A percentile compares a stretch with the other conserved stretches of the same genome.
phyloP scores from a whole-genome alignment of 83 land plant genomes.

The Diphasiastrum complanatum region DNA sequence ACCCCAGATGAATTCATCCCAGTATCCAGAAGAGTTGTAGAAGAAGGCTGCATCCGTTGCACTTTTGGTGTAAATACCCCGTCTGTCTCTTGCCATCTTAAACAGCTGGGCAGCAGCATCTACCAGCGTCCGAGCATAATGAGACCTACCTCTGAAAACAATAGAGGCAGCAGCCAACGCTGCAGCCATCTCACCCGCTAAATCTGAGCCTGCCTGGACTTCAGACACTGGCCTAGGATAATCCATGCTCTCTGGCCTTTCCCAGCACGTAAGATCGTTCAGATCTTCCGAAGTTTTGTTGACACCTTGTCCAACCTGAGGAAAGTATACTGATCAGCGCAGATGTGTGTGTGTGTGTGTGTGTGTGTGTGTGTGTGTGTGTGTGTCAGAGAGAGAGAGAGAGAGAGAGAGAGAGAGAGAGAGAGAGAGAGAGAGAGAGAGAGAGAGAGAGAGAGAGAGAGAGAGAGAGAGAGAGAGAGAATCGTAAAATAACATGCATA shows the following conservation, averaged over 20 bases:
- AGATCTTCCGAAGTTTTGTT: slow-evolving; percentile 32
- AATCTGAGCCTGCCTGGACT: slow-evolving; percentile 49
- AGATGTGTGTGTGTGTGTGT: too few species aligned
- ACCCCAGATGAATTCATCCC: slow-evolving; percentile 91
- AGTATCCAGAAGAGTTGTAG: slow-evolving; percentile 85
- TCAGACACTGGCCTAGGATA: slow-evolving; percentile 47
- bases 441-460: too few species aligned
- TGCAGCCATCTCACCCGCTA: slow-evolving; percentile 87
- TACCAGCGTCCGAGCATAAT: slow-evolving; percentile 58
- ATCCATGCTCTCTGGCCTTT: slow-evolving; percentile 86
- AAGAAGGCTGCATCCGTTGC: slow-evolving; percentile 30
- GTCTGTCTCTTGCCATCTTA: slow-evolving; percentile 23
- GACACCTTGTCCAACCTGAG: slow-evolving; percentile 49
- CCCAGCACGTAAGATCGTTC: slow-evolving; percentile 81
- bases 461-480: too few species aligned
- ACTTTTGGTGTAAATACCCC: slow-evolving; percentile 36
- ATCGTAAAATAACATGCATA: too few species aligned
- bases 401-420: too few species aligned
- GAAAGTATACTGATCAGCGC: background rate
- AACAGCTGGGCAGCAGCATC: slow-evolving; percentile 44
- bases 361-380: too few species aligned
- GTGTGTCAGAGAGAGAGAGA: too few species aligned
- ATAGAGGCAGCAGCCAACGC: slow-evolving; percentile 94
- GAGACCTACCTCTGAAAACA: slow-evolving; percentile 64
- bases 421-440: too few species aligned